Percentiles rank a stretch among this genome's conserved stretches.
These are phyloP conservation scores for Kuraishia cidri DNA, from an alignment of 805 yeast species.

Conservation along the genomic window DNA sequence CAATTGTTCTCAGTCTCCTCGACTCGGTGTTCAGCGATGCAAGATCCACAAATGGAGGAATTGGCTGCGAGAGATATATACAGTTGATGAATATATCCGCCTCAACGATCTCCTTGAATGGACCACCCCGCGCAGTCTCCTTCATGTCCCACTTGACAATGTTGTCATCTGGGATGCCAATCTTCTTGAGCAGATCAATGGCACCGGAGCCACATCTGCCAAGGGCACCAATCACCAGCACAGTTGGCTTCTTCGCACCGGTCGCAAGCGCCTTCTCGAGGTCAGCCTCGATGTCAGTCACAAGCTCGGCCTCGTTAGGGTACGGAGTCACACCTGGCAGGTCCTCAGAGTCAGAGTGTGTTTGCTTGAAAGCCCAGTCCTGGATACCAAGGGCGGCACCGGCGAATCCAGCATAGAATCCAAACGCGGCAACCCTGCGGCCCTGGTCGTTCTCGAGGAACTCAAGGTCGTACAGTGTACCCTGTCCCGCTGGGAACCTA, in stretches of 20 bases:
- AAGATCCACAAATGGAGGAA: constrained; percentile 79
- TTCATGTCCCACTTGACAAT: constrained; percentile 93
- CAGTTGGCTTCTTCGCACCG: constrained; percentile 65
- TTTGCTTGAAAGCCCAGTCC: constrained; percentile 91
- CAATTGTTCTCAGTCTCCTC: constrained; percentile 85
- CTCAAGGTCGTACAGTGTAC: constrained; percentile 87
- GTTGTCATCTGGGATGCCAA: constrained; percentile 81
- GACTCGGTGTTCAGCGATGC: constrained; percentile 54
- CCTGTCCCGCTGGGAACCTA: constrained; percentile 89
- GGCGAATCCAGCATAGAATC: constrained; percentile 99
- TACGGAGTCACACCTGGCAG: constrained; percentile 78
- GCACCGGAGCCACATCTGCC: constrained; percentile 99
- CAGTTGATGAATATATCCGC: constrained; percentile 93
- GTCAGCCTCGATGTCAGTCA: constrained; percentile 59
- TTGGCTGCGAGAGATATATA: constrained; percentile 88
- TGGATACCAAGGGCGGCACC: constrained; percentile 96
- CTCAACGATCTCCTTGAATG: constrained; percentile 83
- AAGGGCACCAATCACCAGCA: constrained; percentile 89
- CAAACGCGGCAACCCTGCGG: constrained; percentile 98
- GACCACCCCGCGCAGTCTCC: constrained; percentile 96
- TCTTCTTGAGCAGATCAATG: constrained; percentile 67
- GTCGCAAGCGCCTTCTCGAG: constrained; percentile 48
- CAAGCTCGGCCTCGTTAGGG: constrained; percentile 67
- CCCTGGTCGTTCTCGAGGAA: constrained; percentile 91
- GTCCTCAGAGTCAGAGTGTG: constrained; percentile 55